Conservation (phyloP, 2,329 filamentous ascomycete genomes). For the Lasiodiplodia theobromae region DNA sequence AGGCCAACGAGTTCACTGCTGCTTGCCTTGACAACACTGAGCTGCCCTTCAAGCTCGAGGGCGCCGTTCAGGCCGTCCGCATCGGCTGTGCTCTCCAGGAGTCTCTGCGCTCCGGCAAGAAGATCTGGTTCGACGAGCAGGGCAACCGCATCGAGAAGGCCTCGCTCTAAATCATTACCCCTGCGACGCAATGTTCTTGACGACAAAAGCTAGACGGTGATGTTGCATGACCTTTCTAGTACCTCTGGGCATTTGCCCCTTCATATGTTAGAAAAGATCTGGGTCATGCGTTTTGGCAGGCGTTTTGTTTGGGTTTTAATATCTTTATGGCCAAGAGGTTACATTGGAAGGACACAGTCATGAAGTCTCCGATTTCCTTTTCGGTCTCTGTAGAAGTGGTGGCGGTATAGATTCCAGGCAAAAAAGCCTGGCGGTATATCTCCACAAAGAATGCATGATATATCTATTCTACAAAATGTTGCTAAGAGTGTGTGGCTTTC, state of each 20-base stretch:
- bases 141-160: conserved; percentile 54
- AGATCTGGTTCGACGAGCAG: conserved; percentile 62
- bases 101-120: conserved; percentile 52
- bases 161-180: conserved; percentile 41
- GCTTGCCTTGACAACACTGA: conserved; percentile 63
- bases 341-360: background rate
- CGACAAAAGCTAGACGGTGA: background rate
- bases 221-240: conserved; percentile 8
- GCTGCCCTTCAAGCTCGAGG: conserved; percentile 63
- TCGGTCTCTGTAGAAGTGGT: conserved; percentile 2
- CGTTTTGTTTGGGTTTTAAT: conserved; percentile 10
- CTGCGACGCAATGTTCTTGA: background rate
- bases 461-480: background rate
- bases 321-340: background rate
- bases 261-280: background rate
- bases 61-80: conserved; percentile 65
- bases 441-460: conserved; percentile 4
- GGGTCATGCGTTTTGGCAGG: background rate
- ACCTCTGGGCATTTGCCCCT: conserved; percentile 18
- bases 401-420: background rate
- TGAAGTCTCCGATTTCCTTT: background rate
- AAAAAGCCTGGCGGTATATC: background rate
- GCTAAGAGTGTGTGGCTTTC: too few relatives aligned
- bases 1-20: conserved; percentile 69
- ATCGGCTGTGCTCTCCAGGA: conserved; percentile 63